Evolutionary conservation across 805 yeast genomes (phyloP).

Genomic region (Starmerella apis): DNA sequence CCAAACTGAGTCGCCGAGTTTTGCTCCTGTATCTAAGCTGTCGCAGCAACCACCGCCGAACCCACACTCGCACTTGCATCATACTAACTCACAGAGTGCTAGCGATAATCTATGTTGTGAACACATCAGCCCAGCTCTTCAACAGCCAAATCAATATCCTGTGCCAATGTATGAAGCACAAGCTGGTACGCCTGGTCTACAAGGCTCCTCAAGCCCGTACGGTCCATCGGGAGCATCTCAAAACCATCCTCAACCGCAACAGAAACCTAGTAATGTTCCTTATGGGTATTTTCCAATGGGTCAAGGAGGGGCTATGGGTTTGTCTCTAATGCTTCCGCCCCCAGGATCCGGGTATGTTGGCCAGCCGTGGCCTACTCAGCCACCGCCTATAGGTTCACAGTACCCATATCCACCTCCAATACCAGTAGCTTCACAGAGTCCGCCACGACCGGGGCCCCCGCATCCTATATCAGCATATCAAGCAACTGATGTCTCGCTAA

Average conservation of each 20-base stretch:
- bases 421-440: background rate
- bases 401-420: background rate
- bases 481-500: too few species aligned
- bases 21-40: background rate
- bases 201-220: background rate
- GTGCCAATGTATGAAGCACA: background rate
- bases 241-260: background rate
- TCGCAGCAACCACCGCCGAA: conserved; percentile 3
- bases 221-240: background rate
- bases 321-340: conserved; percentile 2
- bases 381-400: background rate
- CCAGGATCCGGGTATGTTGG: background rate
- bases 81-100: background rate
- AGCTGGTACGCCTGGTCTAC: background rate
- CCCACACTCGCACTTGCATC: background rate
- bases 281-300: background rate
- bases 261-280: background rate
- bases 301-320: background rate
- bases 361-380: background rate
- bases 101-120: conserved; percentile 8
- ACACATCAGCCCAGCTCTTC: conserved; percentile 5
- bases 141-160: background rate
- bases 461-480: too few species aligned
- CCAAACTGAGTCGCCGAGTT: background rate
- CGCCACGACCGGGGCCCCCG: background rate